phyloP scores from a whole-genome alignment of 2,329 filamentous ascomycete genomes.

The Neoascochyta sp. region DNA sequence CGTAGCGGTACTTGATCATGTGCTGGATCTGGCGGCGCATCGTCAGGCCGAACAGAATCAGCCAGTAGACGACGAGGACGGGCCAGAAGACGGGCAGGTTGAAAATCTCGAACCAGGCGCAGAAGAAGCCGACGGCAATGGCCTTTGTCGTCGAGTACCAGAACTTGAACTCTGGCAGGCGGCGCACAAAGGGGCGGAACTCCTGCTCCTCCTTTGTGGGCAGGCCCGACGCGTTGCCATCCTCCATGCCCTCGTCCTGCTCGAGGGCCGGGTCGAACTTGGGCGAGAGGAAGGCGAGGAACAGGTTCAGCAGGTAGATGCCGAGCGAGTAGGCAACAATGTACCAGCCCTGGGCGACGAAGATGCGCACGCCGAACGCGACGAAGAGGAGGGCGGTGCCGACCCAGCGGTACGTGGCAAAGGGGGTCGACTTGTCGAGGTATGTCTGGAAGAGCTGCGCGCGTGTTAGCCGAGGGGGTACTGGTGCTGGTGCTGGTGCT shows the following conservation, averaged over 20 bases:
- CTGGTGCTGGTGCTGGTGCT: too few species aligned
- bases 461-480: conserved; percentile 22
- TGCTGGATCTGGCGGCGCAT: conserved; percentile 99
- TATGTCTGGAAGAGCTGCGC: conserved; percentile 88
- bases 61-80: conserved; percentile 96
- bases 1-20: conserved; percentile 99
- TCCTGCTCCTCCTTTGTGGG: conserved; percentile 96
- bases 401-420: conserved; percentile 83
- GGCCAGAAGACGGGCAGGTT: conserved; percentile 99
- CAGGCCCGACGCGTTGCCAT: conserved; percentile 71
- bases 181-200: conserved; percentile 93
- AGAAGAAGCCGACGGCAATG: conserved; percentile 75
- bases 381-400: conserved; percentile 72
- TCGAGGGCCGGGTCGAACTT: conserved; percentile 98
- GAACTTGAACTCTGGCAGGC: conserved; percentile 99
- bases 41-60: conserved; percentile 92
- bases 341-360: conserved; percentile 96
- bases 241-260: conserved; percentile 93
- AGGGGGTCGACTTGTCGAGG: conserved; percentile 90
- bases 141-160: conserved; percentile 95
- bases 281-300: conserved; percentile 95
- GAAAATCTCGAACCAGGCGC: conserved; percentile 91
- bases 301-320: conserved; percentile 98
- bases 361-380: conserved; percentile 83
- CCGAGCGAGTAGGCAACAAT: conserved; percentile 97